Evolutionary conservation across 495 filamentous ascomycete species (phyloP), one percentile per base, ranked within the genome.

Genomic region (Talaromyces trachyspermus): DNA sequence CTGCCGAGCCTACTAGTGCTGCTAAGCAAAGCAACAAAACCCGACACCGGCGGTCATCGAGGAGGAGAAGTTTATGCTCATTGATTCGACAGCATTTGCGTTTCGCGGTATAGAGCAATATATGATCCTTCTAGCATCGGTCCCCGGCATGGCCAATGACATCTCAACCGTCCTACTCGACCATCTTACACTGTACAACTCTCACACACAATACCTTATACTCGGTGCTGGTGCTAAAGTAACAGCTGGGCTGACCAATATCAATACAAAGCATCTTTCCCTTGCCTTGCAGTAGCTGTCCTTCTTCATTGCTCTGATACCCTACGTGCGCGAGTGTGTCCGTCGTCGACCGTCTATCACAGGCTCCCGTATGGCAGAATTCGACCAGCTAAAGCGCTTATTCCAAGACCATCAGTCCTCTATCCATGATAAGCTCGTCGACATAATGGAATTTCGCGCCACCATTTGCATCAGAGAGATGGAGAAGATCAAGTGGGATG

Each of bases 391-490:
- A 37, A 77, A 77, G 49, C 75, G 86, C 29, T 66, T 80, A 2
- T 84, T 80, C 52, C 83, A 87, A 55, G 86, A 92, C 55, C 86
- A 91, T 56, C 86, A 89, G 60, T 72, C 76, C 29, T 81, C 74
- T 54, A 90, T 91, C 47, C 83, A 88, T 55, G 84, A 88, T 37
- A 92, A 92, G 56, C 69, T 92, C 0, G 80, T 89, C 15, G 85
- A 88, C 41, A 90, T 92, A 52, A 90, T 91, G 87, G 78, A 77
- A 33, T 78, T 76, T 14, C 74, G 88, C 0, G 79, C 81, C 9
- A 62, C 72, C 5, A 65, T 72, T 0, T 84, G 84, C 52, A 75
- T 83, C 14, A 79, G 71, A 40, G 74, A 72, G 25, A 74, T 92
- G 59, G 80, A 75, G 58, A 71, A 72, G 19, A 67, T 84, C 23